Conservation (phyloP, 1,284 basidiomycete genomes). For the Xerocomus nothofagi region DNA sequence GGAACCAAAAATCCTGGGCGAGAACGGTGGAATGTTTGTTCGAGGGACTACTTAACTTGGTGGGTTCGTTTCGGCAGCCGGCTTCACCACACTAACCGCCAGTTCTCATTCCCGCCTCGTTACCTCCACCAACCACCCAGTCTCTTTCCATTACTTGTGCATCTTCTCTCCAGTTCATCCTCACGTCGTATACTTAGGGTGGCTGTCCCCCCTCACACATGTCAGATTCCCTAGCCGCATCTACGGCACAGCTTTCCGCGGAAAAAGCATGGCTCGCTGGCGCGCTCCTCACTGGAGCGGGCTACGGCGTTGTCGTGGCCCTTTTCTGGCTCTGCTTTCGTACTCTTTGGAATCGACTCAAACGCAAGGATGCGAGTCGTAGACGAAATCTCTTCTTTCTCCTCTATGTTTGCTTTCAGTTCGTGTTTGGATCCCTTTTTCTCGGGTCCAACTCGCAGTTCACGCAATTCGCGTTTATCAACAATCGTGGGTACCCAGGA, state of each 20-base stretch:
- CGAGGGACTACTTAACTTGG: too few relatives aligned
- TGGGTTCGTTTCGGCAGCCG: too few relatives aligned
- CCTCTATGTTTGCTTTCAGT: conserved; percentile 28
- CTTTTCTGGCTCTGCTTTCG: conserved; percentile 30
- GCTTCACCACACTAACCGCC: too few relatives aligned
- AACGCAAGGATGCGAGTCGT: conserved; percentile 8
- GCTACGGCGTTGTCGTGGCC: conserved; percentile 28
- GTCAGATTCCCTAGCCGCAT: conserved; percentile 30
- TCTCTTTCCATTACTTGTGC: too few relatives aligned
- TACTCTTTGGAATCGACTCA: conserved; percentile 22
- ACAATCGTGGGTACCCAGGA: conserved; percentile 35
- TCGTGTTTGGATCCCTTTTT: conserved; percentile 32
- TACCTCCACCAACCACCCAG: conserved; percentile 7
- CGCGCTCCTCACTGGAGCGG: conserved; percentile 26
- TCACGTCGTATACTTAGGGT: conserved; percentile 1
- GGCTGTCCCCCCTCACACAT: conserved; percentile 14
- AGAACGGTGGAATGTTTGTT: too few relatives aligned
- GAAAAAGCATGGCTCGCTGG: conserved; percentile 33
- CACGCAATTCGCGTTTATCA: conserved; percentile 35
- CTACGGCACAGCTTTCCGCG: conserved; percentile 21
- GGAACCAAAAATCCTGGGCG: too few relatives aligned
- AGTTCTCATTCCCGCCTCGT: neutral
- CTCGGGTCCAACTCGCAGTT: conserved; percentile 31
- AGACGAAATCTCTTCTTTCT: conserved; percentile 25
- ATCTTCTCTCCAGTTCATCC: neutral